phyloP scores from a whole-genome alignment of 768 basidiomycete species.

The Boletus vermiculosoides region DNA sequence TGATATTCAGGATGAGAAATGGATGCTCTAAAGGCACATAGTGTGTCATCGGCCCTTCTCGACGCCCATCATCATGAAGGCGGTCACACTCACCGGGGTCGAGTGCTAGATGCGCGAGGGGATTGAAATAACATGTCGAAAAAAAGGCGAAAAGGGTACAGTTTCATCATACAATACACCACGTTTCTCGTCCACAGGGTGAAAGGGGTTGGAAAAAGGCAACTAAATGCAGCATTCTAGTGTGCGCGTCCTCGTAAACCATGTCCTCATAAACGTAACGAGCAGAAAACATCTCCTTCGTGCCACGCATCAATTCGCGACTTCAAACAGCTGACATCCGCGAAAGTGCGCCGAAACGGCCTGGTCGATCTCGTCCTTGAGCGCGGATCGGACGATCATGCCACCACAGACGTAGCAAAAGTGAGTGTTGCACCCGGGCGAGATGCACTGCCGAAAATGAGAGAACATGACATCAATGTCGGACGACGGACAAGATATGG shows the following conservation, averaged over 20 bases:
- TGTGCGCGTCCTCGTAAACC: neutral
- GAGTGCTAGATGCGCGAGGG: neutral
- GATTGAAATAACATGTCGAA: neutral
- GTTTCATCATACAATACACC: neutral
- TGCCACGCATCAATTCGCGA: constrained; percentile 9
- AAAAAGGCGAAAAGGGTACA: neutral
- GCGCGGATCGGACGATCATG: constrained; percentile 42
- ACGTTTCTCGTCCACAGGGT: neutral
- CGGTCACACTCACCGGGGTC: too few relatives aligned
- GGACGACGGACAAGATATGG: neutral
- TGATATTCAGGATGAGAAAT: too few relatives aligned
- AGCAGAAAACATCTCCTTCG: neutral
- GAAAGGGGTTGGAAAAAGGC: neutral
- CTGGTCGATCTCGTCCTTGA: constrained; percentile 28
- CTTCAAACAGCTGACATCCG: constrained; percentile 37
- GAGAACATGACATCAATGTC: too few relatives aligned
- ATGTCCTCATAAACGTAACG: neutral
- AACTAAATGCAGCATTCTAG: too few relatives aligned
- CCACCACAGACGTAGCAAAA: constrained; percentile 55
- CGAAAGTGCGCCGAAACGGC: constrained; percentile 35
- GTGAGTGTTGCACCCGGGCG: constrained; percentile 59
- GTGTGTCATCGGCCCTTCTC: too few relatives aligned
- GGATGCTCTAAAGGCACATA: too few relatives aligned
- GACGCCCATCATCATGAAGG: too few relatives aligned
- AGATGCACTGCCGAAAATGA: constrained; percentile 41